phyloP scores from a whole-genome alignment of 176 grass and related monocot species.

The Dactylis glomerata region DNA sequence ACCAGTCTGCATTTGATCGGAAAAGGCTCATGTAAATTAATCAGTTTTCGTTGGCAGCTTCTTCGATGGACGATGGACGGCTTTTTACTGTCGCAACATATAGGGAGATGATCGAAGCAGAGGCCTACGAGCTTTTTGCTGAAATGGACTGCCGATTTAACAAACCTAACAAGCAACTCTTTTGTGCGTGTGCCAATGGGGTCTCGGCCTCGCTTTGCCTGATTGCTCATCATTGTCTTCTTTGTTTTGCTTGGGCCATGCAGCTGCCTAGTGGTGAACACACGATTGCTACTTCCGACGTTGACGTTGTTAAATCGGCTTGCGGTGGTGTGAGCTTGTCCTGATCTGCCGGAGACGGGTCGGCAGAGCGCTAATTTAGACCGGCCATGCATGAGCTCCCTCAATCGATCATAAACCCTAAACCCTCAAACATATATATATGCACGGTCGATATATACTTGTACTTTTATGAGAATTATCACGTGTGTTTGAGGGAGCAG shows the following conservation, averaged over 20 bases:
- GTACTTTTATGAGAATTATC: no score
- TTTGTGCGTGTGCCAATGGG: slow-evolving; percentile 29
- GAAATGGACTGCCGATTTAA: slow-evolving; percentile 30
- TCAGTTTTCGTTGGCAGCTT: not conserved
- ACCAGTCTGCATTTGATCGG: not conserved
- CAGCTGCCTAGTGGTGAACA: not conserved
- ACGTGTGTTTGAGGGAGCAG: no score
- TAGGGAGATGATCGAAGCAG: slow-evolving; percentile 39
- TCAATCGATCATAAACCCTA: no score
- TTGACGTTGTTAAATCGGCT: not conserved
- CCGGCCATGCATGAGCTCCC: no score
- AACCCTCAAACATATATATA: no score
- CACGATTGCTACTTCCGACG: not conserved
- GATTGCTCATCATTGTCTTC: slow-evolving; percentile 13
- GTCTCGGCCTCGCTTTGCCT: not conserved
- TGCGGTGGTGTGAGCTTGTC: not conserved
- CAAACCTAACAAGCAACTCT: not conserved
- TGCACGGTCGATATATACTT: no score
- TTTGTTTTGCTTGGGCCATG: slow-evolving; percentile 26
- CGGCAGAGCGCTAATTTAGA: not conserved
- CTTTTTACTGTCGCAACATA: slow-evolving; percentile 36
- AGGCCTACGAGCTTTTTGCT: slow-evolving; percentile 28
- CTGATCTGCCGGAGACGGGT: not conserved
- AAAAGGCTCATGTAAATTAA: not conserved
- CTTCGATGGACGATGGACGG: not conserved